Conservation (phyloP, 805 yeast genomes). For the Candida schatavii region DNA sequence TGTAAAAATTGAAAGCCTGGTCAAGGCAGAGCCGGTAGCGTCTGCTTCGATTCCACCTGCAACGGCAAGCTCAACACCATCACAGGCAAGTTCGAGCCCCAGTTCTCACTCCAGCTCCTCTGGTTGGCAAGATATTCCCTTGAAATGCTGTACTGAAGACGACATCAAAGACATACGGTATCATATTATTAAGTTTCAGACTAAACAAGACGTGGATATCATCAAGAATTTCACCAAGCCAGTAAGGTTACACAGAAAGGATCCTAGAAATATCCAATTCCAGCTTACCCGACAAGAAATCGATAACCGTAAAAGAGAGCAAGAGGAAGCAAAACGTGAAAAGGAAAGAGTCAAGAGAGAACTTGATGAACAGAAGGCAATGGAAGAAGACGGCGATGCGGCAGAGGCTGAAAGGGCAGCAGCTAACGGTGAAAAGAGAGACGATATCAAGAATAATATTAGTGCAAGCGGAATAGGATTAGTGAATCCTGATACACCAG, state of each 20-base stretch:
- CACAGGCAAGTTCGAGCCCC: not conserved
- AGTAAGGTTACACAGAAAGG: constrained; percentile 85
- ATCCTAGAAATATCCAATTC: constrained; percentile 86
- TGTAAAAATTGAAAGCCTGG: not conserved
- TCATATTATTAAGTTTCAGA: constrained; percentile 79
- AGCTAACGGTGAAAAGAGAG: constrained; percentile 14
- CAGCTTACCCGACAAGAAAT: constrained; percentile 77
- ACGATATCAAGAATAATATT: constrained; percentile 10
- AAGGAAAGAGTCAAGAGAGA: constrained; percentile 14
- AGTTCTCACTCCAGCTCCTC: constrained; percentile 9
- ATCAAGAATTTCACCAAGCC: constrained; percentile 72
- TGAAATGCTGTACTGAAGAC: constrained; percentile 69
- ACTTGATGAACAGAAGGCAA: constrained; percentile 11
- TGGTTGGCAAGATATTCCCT: constrained; percentile 52
- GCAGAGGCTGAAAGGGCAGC: constrained; percentile 17
- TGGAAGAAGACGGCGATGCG: constrained; percentile 10
- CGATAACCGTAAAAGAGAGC: constrained; percentile 49
- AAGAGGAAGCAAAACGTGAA: constrained; percentile 23
- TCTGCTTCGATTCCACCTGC: constrained; percentile 1
- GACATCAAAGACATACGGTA: constrained; percentile 72
- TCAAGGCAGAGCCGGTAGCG: constrained; percentile 1
- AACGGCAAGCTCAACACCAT: not conserved
- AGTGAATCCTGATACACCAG: constrained; percentile 7
- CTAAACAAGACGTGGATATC: constrained; percentile 71
- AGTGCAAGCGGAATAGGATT: constrained; percentile 3